Percentiles rank a stretch among this genome's conserved stretches.
Evolutionary conservation across 2,329 filamentous ascomycete species (phyloP).

Genomic region (Fusarium chaquense): DNA sequence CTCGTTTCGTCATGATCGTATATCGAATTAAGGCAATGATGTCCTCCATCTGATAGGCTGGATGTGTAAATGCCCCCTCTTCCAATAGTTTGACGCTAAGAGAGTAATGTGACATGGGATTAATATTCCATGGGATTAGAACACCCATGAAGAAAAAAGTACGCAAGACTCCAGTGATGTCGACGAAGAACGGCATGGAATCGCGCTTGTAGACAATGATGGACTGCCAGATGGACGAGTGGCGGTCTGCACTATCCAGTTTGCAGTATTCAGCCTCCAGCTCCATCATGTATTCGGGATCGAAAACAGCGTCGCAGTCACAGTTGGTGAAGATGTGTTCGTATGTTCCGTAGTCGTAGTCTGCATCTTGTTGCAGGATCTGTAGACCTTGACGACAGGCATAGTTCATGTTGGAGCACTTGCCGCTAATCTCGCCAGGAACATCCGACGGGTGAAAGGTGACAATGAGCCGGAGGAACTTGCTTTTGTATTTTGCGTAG

Average conservation of each 20-base stretch:
- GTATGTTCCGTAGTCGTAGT: conserved; percentile 37
- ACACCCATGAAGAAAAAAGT: conserved; percentile 46
- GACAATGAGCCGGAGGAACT: conserved; percentile 32
- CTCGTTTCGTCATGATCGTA: conserved; percentile 28
- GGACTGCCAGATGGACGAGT: conserved; percentile 46
- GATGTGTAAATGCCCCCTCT: conserved; percentile 33
- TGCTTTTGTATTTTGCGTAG: conserved; percentile 23
- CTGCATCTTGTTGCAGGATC: conserved; percentile 25
- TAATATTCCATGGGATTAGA: conserved; percentile 42
- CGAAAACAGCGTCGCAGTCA: conserved; percentile 44
- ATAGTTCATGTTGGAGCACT: conserved; percentile 39
- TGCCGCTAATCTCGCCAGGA: conserved; percentile 29
- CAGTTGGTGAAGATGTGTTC: conserved; percentile 45
- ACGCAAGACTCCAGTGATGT: conserved; percentile 42
- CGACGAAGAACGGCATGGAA: conserved; percentile 45
- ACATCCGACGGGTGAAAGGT: conserved; percentile 27
- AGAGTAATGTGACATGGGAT: conserved; percentile 38
- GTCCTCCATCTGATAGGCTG: conserved; percentile 37
- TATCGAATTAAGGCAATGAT: conserved; percentile 37
- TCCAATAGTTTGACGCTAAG: conserved; percentile 31
- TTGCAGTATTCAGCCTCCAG: conserved; percentile 30
- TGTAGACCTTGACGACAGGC: conserved; percentile 34
- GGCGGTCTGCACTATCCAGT: conserved; percentile 29
- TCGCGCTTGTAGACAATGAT: conserved; percentile 44
- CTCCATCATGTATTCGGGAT: conserved; percentile 42